These are phyloP conservation scores for Nothophytophthora sp. DNA, from an alignment of 352 stramenopile species.

Conservation along the genomic window DNA sequence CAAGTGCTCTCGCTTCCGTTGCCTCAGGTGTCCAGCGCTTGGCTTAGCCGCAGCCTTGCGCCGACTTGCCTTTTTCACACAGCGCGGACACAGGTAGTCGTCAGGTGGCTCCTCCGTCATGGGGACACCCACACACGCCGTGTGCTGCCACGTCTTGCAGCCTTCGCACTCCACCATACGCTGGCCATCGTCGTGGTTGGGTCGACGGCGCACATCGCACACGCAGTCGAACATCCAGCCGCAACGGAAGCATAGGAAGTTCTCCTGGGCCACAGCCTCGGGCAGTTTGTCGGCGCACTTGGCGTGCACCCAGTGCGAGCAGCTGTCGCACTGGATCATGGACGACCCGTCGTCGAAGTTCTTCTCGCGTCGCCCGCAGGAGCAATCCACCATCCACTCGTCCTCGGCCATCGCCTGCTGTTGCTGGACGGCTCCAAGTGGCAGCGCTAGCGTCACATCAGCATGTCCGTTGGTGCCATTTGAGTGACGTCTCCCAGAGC, in stretches of 20 bases:
- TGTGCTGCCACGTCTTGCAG: conserved; percentile 81
- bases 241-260: conserved; percentile 65
- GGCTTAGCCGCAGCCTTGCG: conserved; percentile 13
- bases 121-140: conserved; percentile 55
- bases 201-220: conserved; percentile 46
- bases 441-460: conserved; percentile 2
- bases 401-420: conserved; percentile 27
- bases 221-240: conserved; percentile 75
- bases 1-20: conserved; percentile 16
- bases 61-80: conserved; percentile 30
- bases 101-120: conserved; percentile 49
- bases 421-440: background rate
- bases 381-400: conserved; percentile 64
- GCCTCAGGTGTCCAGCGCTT: conserved; percentile 1
- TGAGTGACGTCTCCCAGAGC: conserved; percentile 5
- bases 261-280: conserved; percentile 40
- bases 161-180: conserved; percentile 77
- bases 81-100: conserved; percentile 59
- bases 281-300: conserved; percentile 46
- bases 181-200: conserved; percentile 69
- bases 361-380: conserved; percentile 45
- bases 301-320: conserved; percentile 61
- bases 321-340: conserved; percentile 72
- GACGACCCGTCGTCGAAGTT: conserved; percentile 64
- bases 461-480: conserved; percentile 13